phyloP scores from a whole-genome alignment of 441 rosid species.

The Erysimum cheiri region DNA sequence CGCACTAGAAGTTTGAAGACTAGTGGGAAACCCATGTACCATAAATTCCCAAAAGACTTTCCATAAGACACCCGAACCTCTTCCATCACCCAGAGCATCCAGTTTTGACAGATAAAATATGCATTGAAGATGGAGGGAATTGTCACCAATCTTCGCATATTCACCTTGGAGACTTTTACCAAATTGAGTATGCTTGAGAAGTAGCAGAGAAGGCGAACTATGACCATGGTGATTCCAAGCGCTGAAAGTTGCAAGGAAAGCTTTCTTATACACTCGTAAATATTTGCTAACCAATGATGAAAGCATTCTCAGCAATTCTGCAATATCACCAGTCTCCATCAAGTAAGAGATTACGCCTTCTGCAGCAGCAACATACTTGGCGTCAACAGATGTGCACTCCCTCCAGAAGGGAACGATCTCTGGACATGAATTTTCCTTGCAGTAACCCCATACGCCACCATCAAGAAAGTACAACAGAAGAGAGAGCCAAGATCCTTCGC shows the following conservation, averaged over 20 bases:
- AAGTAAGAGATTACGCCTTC: slow-evolving; percentile 67
- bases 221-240: slow-evolving; percentile 50
- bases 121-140: slow-evolving; percentile 65
- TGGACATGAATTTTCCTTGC: slow-evolving; percentile 57
- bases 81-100: slow-evolving; percentile 69
- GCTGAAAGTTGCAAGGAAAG: slow-evolving; percentile 76
- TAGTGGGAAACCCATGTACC: slow-evolving; percentile 93
- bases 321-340: slow-evolving; percentile 62
- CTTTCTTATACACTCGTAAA: slow-evolving; percentile 67
- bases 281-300: slow-evolving; percentile 72
- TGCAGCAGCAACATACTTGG: slow-evolving; percentile 58
- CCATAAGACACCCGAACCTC: slow-evolving; percentile 66
- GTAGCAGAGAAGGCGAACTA: slow-evolving; percentile 68
- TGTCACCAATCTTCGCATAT: slow-evolving; percentile 68
- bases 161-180: slow-evolving; percentile 79
- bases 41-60: slow-evolving; percentile 88
- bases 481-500: slow-evolving; percentile 88
- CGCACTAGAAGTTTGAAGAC: slow-evolving; percentile 69
- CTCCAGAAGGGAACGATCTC: slow-evolving; percentile 59
- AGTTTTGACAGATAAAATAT: slow-evolving; percentile 61
- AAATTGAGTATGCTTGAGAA: slow-evolving; percentile 81
- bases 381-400: slow-evolving; percentile 60
- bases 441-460: slow-evolving; percentile 66
- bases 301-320: slow-evolving; percentile 63
- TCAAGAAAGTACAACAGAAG: slow-evolving; percentile 70